A percentile compares a stretch with the other conserved stretches of the same genome.
Evolutionary conservation across 2,329 filamentous ascomycete species (phyloP).

Genomic region (Kalaharituber pfeilii): DNA sequence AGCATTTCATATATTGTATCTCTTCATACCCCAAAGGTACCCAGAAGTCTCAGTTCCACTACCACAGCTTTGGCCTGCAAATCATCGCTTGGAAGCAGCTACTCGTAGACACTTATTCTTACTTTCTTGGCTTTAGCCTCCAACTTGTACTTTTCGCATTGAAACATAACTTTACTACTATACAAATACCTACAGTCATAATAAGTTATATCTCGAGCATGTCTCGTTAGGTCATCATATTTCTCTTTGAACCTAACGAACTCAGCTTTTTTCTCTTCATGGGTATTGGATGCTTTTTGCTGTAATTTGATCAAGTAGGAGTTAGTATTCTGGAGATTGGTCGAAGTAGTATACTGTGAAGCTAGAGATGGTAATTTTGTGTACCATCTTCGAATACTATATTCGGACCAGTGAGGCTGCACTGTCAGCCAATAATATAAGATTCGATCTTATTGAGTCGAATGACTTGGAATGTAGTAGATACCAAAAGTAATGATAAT

Average conservation of each 20-base stretch:
- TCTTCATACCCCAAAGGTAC: not conserved
- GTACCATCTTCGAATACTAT: not conserved
- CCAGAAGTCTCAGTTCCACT: not conserved
- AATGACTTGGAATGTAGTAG: conserved; percentile 30
- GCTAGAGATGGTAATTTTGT: conserved; percentile 15
- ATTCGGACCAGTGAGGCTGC: not conserved
- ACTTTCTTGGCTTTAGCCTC: not conserved
- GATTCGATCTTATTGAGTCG: conserved; percentile 33
- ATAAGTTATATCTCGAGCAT: no score
- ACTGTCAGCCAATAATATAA: conserved; percentile 24
- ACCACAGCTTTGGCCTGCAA: not conserved
- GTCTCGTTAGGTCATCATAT: conserved; percentile 25
- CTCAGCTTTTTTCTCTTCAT: conserved; percentile 26
- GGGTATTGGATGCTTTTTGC: conserved; percentile 1
- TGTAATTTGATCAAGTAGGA: conserved; percentile 4
- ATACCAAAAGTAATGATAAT: conserved; percentile 31
- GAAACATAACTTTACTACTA: not conserved
- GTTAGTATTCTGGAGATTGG: conserved; percentile 30
- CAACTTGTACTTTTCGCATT: not conserved
- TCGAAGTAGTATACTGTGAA: conserved; percentile 37
- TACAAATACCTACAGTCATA: not conserved
- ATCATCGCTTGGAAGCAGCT: not conserved
- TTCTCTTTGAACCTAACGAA: conserved; percentile 21
- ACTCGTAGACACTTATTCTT: not conserved
- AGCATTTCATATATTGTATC: not conserved